These are phyloP conservation scores for Trypanosoma platydactyli DNA, from an alignment of 208 protist genomes.

Conservation along the genomic window DNA sequence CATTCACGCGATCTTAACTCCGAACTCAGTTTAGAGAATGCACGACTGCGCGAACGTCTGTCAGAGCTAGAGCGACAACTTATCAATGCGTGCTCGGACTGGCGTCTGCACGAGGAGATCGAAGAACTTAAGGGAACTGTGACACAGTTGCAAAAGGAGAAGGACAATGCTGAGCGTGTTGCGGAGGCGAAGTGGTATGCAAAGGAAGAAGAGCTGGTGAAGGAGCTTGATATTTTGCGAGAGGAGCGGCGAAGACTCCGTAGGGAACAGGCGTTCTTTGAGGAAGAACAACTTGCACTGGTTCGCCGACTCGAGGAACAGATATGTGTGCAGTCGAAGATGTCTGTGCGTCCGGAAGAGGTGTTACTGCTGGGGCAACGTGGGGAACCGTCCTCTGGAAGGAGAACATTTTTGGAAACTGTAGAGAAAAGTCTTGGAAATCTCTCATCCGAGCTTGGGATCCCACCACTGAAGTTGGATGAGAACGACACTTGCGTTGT, in stretches of 20 bases:
- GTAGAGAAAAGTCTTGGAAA: slow-evolving; percentile 25
- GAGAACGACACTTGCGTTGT: slow-evolving; percentile 71
- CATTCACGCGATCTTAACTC: not conserved
- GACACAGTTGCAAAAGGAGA: slow-evolving; percentile 10
- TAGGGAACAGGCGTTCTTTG: slow-evolving; percentile 27
- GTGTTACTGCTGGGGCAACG: slow-evolving; percentile 9
- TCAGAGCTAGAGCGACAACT: slow-evolving; percentile 17
- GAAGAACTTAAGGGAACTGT: slow-evolving; percentile 20
- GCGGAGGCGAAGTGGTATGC: slow-evolving; percentile 37
- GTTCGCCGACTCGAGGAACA: slow-evolving; percentile 40
- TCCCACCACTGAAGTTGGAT: slow-evolving; percentile 43
- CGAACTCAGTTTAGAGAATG: slow-evolving; percentile 49
- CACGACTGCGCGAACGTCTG: slow-evolving; percentile 33
- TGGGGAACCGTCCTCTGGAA: slow-evolving; percentile 12
- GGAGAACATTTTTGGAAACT: slow-evolving; percentile 21
- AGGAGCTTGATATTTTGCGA: slow-evolving; percentile 58
- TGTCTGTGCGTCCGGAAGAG: slow-evolving; percentile 16
- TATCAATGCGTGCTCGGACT: slow-evolving; percentile 26
- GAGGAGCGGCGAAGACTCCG: slow-evolving; percentile 42
- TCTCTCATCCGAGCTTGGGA: slow-evolving; percentile 33
- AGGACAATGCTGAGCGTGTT: slow-evolving; percentile 21
- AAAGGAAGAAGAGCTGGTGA: slow-evolving; percentile 63
- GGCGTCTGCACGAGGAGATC: slow-evolving; percentile 36
- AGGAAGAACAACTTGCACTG: slow-evolving; percentile 38
- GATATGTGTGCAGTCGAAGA: slow-evolving; percentile 20